A percentile compares a stretch with the other conserved stretches of the same genome.
Evolutionary conservation across 768 basidiomycete genomes (phyloP).

Genomic region (Podaxis mareebaensis): DNA sequence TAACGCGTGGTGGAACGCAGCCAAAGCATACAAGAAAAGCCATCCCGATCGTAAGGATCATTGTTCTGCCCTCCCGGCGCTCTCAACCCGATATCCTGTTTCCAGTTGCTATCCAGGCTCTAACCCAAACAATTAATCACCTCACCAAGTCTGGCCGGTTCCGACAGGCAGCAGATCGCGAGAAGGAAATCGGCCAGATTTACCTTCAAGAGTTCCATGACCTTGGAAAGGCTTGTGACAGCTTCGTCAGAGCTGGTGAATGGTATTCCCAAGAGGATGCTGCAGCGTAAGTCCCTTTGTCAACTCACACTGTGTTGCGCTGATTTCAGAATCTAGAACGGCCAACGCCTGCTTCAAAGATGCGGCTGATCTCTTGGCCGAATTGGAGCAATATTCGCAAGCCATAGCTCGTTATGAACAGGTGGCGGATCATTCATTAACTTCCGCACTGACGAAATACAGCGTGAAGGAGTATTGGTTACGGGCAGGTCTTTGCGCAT

Average conservation of each 20-base stretch:
- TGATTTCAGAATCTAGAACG: slow-evolving; percentile 54
- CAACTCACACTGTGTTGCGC: background rate
- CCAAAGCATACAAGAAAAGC: slow-evolving; percentile 92
- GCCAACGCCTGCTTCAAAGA: slow-evolving; percentile 96
- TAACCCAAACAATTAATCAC: slow-evolving; percentile 81
- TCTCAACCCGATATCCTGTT: slow-evolving; percentile 16
- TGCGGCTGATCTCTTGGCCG: slow-evolving; percentile 92
- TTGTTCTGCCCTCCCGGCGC: background rate
- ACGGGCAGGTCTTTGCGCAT: slow-evolving; percentile 79
- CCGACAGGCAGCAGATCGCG: slow-evolving; percentile 95
- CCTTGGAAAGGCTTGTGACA: slow-evolving; percentile 85
- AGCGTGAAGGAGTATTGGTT: slow-evolving; percentile 99
- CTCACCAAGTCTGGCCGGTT: slow-evolving; percentile 87
- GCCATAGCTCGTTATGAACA: slow-evolving; percentile 90
- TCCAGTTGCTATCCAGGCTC: slow-evolving; percentile 85
- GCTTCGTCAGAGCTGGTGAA: slow-evolving; percentile 88
- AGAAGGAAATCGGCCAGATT: slow-evolving; percentile 96
- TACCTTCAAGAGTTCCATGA: slow-evolving; percentile 83
- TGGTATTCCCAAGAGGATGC: slow-evolving; percentile 99
- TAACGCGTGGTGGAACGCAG: slow-evolving; percentile 98
- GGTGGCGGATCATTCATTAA: slow-evolving; percentile 83
- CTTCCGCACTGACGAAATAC: slow-evolving; percentile 90
- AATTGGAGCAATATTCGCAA: slow-evolving; percentile 79
- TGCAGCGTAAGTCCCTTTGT: slow-evolving; percentile 68
- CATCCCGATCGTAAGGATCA: slow-evolving; percentile 73